These are phyloP conservation scores for Deakozyma indianensis DNA, from an alignment of 805 yeast species.

Conservation along the genomic window DNA sequence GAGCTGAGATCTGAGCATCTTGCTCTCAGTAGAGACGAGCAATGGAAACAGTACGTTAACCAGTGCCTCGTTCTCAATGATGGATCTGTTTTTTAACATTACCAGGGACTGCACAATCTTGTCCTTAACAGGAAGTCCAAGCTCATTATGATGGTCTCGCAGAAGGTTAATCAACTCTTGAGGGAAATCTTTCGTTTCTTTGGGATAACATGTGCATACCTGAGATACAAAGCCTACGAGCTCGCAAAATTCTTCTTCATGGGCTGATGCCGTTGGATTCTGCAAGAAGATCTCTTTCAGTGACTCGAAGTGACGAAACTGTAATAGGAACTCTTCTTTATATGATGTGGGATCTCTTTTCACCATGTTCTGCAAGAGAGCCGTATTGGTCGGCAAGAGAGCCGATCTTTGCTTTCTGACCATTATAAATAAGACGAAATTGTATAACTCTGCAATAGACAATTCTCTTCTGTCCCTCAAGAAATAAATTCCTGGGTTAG, in stretches of 20 bases:
- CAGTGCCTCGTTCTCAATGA: constrained; percentile 63
- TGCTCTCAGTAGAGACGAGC: constrained; percentile 53
- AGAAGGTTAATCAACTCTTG: constrained; percentile 59
- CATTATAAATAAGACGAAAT: constrained; percentile 30
- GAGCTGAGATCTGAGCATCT: constrained; percentile 67
- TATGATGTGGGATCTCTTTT: constrained; percentile 91
- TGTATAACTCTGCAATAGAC: no score
- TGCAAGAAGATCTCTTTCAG: constrained; percentile 72
- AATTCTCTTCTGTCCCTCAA: no score
- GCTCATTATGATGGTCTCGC: constrained; percentile 60
- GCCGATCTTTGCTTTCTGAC: constrained; percentile 86
- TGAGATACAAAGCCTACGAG: constrained; percentile 84
- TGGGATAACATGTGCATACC: constrained; percentile 79
- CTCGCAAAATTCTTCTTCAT: constrained; percentile 60
- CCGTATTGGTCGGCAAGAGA: constrained; percentile 80
- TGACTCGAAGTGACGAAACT: constrained; percentile 84
- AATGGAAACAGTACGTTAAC: constrained; percentile 85
- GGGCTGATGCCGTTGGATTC: constrained; percentile 48
- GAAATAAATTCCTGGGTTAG: not conserved
- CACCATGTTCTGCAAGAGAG: constrained; percentile 79
- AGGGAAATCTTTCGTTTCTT: constrained; percentile 77
- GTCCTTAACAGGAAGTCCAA: constrained; percentile 77
- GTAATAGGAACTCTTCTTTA: constrained; percentile 85
- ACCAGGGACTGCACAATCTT: constrained; percentile 81
- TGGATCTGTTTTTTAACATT: constrained; percentile 77